Base-by-base conservation (phyloP, 2,329 filamentous ascomycete species). In the Venturia asperata region DNA sequence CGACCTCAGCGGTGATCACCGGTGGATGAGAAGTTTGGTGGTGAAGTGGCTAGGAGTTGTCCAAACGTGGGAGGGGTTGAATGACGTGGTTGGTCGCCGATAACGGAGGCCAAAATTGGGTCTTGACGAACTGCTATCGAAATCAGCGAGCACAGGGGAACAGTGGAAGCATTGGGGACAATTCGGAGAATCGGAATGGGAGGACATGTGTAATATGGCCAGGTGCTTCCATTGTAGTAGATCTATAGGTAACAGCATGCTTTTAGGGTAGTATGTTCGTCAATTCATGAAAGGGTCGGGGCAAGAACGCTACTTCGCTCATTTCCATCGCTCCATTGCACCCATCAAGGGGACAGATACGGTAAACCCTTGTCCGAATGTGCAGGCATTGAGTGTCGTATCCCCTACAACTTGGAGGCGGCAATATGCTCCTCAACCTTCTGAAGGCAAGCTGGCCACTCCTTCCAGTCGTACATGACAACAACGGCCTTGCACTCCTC, bases 401-500 rank as follows among this genome's bases (percentile, higher is more conserved):
- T 27, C 4, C 30, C 30, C 37, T 58, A 58, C 52, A 37, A 37
- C 27, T 58, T 58, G 52, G 52, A 58, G 52, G 52, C 52, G 37
- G 52, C 52, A 37, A 58, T 58, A 27, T 58, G 52, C 52, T 58
- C 52, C 63, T 64, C 63, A 17, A 64, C 39, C 63, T 64, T 77
- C 77, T 78, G 79, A 68, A 82, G 72, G 70, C 73, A 76, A 67
- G 80, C 76, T 65, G 73, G 76, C 73, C 81, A 82, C 70, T 82
- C 79, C 70, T 76, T 77, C 80, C 80, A 82, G 75, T 82, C 74
- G 73, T 80, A 77, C 80, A 82, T 81, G 75, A 82, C 74, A 68
- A 74, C 74, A 45, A 74, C 73, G 61, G 77, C 78, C 70, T 80
- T 80, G 72, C 76, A 79, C 72, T 80, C 73, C 70, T 81, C 77